Percentiles rank a stretch among this genome's conserved stretches.
Evolutionary conservation across 1,284 basidiomycete genomes (phyloP).

Genomic region (Fomitopsis pinicola): DNA sequence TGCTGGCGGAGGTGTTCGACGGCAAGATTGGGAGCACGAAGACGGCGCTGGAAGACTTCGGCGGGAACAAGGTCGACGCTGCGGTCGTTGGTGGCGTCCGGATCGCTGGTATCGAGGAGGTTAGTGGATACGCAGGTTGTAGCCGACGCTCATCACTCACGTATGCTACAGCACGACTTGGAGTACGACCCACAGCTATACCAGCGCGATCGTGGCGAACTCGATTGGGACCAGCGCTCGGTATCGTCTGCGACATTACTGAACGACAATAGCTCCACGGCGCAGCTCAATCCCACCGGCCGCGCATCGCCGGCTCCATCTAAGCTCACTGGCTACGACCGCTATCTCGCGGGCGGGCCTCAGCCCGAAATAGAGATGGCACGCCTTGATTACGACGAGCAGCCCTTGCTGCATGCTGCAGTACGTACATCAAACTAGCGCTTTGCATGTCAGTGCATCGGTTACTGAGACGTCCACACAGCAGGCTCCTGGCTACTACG

Average conservation of each 20-base stretch:
- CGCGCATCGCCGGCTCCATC: constrained; percentile 42
- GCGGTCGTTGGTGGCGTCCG: constrained; percentile 71
- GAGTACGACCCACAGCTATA: constrained; percentile 75
- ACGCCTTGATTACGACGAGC: constrained; percentile 46
- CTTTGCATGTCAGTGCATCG: not conserved
- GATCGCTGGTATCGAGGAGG: constrained; percentile 75
- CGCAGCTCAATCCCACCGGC: constrained; percentile 38
- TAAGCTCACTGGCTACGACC: constrained; percentile 40
- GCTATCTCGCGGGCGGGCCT: constrained; percentile 47
- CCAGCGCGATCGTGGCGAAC: constrained; percentile 71
- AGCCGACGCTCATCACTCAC: not conserved
- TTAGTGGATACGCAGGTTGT: constrained; percentile 21
- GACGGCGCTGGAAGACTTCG: constrained; percentile 67
- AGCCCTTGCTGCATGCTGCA: constrained; percentile 45
- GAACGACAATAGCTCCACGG: constrained; percentile 36
- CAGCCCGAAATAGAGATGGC: constrained; percentile 53
- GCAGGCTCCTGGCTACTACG: constrained; percentile 25
- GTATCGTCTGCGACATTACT: constrained; percentile 58
- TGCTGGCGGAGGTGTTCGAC: constrained; percentile 69
- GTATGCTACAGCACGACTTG: constrained; percentile 47
- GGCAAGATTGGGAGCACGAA: constrained; percentile 65
- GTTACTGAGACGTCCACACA: not conserved
- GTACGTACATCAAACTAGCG: not conserved
- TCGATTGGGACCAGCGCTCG: constrained; percentile 76
- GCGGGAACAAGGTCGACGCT: constrained; percentile 69